Evolutionary conservation across 495 filamentous ascomycete genomes (phyloP).

Genomic region (Aspergillus funiculosus): DNA sequence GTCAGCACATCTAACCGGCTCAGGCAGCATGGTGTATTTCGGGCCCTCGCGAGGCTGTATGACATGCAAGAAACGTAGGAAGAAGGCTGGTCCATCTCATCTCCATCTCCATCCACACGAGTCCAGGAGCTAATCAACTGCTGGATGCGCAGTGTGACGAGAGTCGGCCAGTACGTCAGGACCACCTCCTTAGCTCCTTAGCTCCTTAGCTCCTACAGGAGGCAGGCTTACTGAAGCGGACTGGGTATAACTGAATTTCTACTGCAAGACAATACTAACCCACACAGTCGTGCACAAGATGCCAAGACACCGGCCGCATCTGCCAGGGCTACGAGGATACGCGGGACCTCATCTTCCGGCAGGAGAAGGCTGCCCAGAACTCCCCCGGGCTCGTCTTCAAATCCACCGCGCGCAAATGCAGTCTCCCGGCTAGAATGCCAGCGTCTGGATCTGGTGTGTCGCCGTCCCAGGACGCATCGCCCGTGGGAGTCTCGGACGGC

Average conservation of each 20-base stretch:
- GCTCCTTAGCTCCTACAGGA: not conserved
- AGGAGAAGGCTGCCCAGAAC: constrained; percentile 13
- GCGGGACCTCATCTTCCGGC: constrained; percentile 19
- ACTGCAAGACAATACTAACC: not conserved
- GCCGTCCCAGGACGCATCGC: constrained; percentile 16
- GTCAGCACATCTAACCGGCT: too few species aligned
- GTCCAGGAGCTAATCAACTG: not conserved
- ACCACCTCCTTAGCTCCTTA: too few species aligned
- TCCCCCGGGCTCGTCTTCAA: constrained; percentile 1
- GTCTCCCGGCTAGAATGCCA: constrained; percentile 18
- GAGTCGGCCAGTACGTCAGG: constrained; percentile 25
- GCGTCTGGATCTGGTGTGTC: constrained; percentile 17
- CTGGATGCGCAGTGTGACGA: constrained; percentile 23
- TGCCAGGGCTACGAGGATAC: constrained; percentile 27
- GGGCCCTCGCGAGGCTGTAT: constrained; percentile 30
- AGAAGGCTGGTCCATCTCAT: constrained; percentile 29
- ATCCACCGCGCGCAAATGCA: constrained; percentile 28
- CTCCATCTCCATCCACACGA: not conserved
- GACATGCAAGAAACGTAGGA: constrained; percentile 28
- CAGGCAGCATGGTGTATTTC: constrained; percentile 34
- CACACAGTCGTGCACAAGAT: constrained; percentile 28
- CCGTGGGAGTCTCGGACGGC: constrained; percentile 19
- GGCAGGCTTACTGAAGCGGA: not conserved
- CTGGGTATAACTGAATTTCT: not conserved
- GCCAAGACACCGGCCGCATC: constrained; percentile 23